Evolutionary conservation across 176 grass and related monocot species (phyloP).

Genomic region (Musa schizocarpa): DNA sequence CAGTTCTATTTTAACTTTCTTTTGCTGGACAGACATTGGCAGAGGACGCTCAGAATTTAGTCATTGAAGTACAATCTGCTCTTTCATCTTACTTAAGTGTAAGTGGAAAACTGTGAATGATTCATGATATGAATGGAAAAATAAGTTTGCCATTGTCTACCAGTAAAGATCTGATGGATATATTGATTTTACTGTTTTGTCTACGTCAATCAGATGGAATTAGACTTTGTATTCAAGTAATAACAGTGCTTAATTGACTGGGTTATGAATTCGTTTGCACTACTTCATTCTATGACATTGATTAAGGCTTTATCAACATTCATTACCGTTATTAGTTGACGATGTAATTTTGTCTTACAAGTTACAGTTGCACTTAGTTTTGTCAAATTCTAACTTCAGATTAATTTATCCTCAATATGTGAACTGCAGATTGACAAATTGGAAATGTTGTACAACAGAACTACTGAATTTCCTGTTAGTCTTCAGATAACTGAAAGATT

Average conservation of each 20-base stretch:
- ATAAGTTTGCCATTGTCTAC: constrained; percentile 1
- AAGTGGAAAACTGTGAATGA: constrained; percentile 22
- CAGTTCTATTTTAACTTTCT: constrained; percentile 16
- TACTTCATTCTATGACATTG: background rate
- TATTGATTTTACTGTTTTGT: no score
- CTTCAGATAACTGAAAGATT: constrained; percentile 38
- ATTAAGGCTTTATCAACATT: background rate
- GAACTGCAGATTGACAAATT: constrained; percentile 57
- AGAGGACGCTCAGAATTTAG: constrained; percentile 47
- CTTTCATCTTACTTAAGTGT: constrained; percentile 60
- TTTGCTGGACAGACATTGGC: constrained; percentile 39
- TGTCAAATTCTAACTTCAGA: no score
- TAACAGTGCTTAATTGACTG: no score
- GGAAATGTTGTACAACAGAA: constrained; percentile 46
- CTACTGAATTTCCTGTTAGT: constrained; percentile 50
- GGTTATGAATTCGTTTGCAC: no score
- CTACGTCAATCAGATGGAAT: no score
- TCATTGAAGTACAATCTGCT: constrained; percentile 49
- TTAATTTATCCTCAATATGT: constrained; percentile 19
- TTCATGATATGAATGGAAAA: background rate
- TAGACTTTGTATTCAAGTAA: no score
- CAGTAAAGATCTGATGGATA: no score
- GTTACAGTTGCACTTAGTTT: no score
- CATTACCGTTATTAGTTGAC: background rate
- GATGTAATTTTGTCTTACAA: no score